Base-by-base conservation (phyloP, 441 rosid genomes). In the Iberis amara region DNA sequence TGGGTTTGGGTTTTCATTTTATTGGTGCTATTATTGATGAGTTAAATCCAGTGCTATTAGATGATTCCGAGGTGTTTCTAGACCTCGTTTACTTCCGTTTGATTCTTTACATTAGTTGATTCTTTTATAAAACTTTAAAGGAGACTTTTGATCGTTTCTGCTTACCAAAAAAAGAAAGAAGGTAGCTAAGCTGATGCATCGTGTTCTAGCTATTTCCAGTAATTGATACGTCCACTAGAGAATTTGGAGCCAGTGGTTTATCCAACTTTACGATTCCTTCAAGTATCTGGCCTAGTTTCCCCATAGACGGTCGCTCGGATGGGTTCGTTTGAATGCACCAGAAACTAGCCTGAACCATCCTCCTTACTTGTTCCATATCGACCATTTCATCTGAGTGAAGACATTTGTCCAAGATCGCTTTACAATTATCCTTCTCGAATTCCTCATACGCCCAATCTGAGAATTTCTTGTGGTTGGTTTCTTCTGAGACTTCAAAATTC, bases 271-370 rank as follows among this genome's bases (percentile, higher is more conserved):
- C 44, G 7, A 81, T 67, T 60, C 88, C 92, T 51, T 84, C 92
- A 2, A 84, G 69, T 84, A 84, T 81, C 69, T 79, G 88, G 51
- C 81, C 84, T 8, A 84, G 79, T 58, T 73, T 84, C 53, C 92
- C 84, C 86, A 84, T 81, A 58, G 45, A 74, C 15, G 94, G 94
- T 42, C 94, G 69, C 15, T 77, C 81, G 47, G 77, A 81, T 11
- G 87, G 84, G 23, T 81, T 82, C 58, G 76, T 83, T 57, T 78
- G 87, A 33, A 78, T 78, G 80, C 87, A 81, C 84, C 84, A 81
- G 38, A 81, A 78, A 47, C 82, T 62, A 7, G 68, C 73, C 54
- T 66, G 73, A 56, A 76, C 74, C 57, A 72, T 78, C 66, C 94
- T 77, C 23, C 13, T 61, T 46, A 68, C 74, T 69, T 84, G 79